A percentile compares a stretch with the other conserved stretches of the same genome.
Evolutionary conservation across 2,329 filamentous ascomycete species (phyloP).

Genomic region (Rhytidhysteron rufulum): DNA sequence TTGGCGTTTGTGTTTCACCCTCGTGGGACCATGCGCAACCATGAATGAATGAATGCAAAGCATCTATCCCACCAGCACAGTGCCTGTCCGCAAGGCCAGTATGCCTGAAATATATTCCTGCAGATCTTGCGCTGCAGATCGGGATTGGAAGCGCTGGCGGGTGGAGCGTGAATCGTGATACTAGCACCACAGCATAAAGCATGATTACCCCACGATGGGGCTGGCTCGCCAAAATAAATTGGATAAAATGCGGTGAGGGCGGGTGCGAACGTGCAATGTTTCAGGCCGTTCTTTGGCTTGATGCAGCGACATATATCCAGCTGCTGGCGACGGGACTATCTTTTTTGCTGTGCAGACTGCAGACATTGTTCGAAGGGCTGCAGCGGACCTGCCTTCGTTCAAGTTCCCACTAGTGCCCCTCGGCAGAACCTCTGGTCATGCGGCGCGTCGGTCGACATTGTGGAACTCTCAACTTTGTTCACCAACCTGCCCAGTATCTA

Average conservation of each 20-base stretch:
- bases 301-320: conserved; percentile 5
- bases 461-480: too few species aligned
- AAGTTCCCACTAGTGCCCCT: conserved; percentile 10
- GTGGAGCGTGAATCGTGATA: too few species aligned
- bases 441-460: conserved; percentile 18
- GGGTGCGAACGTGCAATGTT: conserved; percentile 18
- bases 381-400: neutral
- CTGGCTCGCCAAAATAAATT: conserved; percentile 11
- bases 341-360: neutral
- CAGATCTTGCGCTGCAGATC: too few species aligned
- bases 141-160: too few species aligned
- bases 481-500: conserved; percentile 5
- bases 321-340: neutral
- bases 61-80: too few species aligned
- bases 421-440: conserved; percentile 16
- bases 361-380: conserved; percentile 2
- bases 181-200: too few species aligned
- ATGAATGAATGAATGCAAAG: too few species aligned
- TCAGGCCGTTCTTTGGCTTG: conserved; percentile 20
- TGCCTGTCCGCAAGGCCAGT: too few species aligned
- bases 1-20: too few species aligned
- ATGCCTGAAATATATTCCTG: too few species aligned
- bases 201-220: neutral
- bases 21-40: too few species aligned
- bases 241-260: conserved; percentile 13